A percentile compares a stretch with the other conserved stretches of the same genome.
phyloP scores from a whole-genome alignment of 192 early-diverging fungal species.

The Umbelopsis vinacea region DNA sequence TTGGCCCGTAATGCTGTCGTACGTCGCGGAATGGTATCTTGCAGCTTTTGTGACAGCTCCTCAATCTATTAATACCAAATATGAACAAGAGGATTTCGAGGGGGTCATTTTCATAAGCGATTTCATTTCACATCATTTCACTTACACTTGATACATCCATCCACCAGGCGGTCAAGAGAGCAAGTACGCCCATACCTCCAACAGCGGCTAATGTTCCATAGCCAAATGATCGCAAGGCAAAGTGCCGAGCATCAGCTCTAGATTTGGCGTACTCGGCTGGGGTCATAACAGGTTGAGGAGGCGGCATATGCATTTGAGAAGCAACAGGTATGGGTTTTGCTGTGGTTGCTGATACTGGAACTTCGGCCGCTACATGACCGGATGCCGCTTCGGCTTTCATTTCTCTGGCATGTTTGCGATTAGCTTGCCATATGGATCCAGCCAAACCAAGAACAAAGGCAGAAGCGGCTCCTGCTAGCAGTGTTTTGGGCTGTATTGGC shows the following conservation, averaged over 20 bases:
- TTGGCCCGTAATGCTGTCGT: conserved; percentile 1
- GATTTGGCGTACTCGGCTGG: conserved; percentile 35
- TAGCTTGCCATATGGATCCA: conserved; percentile 19
- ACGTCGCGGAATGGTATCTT: conserved; percentile 14
- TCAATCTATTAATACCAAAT: conserved; percentile 15
- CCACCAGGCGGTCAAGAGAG: conserved; percentile 33
- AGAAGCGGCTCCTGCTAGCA: neutral
- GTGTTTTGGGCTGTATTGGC: neutral
- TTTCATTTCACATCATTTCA: neutral
- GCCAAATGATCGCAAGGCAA: conserved; percentile 39
- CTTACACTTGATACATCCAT: conserved; percentile 43
- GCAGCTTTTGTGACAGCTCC: conserved; percentile 21
- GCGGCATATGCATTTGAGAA: neutral
- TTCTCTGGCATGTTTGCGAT: conserved; percentile 19
- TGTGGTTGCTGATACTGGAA: neutral
- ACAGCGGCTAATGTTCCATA: conserved; percentile 40
- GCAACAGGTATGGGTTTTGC: neutral
- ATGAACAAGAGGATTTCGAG: conserved; percentile 36
- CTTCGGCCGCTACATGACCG: neutral
- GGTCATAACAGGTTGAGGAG: conserved; percentile 36
- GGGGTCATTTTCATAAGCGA: neutral
- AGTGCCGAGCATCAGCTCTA: conserved; percentile 30
- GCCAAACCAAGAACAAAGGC: conserved; percentile 7
- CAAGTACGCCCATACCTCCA: conserved; percentile 28
- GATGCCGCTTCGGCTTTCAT: conserved; percentile 6